These are phyloP conservation scores for Triticum dicoccoides DNA, from an alignment of 176 grass and related monocot species.

Conservation along the genomic window DNA sequence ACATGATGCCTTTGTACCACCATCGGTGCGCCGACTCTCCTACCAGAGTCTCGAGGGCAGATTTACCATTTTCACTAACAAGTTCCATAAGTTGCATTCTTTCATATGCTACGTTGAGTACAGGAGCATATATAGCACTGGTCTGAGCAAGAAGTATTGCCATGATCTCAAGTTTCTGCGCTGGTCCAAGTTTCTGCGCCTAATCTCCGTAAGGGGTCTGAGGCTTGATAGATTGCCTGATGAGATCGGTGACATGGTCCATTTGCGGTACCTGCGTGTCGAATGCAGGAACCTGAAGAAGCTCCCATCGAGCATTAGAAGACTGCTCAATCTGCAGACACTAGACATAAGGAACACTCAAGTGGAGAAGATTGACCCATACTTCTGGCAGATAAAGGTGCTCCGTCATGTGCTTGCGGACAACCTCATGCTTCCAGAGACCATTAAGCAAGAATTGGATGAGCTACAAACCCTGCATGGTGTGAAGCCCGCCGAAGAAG, in stretches of 20 bases:
- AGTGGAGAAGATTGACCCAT: neutral
- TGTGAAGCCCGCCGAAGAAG: no score
- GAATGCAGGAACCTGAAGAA: neutral
- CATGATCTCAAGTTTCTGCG: neutral
- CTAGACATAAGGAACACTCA: neutral
- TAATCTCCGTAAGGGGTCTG: neutral
- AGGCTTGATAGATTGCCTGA: neutral
- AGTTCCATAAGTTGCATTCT: neutral
- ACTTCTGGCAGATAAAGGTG: neutral
- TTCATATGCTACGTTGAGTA: neutral
- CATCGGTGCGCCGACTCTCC: neutral
- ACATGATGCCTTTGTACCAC: neutral
- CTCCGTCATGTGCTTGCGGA: neutral
- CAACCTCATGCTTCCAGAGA: neutral
- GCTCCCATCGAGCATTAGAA: neutral
- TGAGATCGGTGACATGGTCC: neutral
- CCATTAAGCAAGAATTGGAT: no score
- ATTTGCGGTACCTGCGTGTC: neutral
- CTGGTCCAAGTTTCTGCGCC: slow-evolving; percentile 14
- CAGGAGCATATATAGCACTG: neutral
- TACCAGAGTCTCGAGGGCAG: neutral
- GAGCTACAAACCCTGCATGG: no score
- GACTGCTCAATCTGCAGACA: slow-evolving; percentile 14
- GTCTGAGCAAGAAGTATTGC: neutral
- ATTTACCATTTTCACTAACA: neutral